Evolutionary conservation across 495 filamentous ascomycete genomes (phyloP), one percentile per base, ranked within the genome.

Genomic region (Hypoxylon cercidicola): DNA sequence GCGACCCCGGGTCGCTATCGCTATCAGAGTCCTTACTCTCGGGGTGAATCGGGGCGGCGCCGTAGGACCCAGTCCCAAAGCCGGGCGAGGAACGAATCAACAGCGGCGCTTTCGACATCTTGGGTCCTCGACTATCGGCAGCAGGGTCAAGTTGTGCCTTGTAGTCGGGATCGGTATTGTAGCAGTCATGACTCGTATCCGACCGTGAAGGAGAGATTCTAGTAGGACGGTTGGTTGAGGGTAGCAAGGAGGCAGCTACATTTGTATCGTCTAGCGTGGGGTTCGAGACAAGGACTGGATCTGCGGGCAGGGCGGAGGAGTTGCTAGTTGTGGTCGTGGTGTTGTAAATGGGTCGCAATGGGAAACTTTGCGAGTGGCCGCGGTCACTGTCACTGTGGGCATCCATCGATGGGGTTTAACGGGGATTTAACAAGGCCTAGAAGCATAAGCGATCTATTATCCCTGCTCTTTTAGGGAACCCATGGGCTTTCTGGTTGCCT

Each of bases 81-180:
- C 84, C 84, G 48, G 85, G 83, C 60, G 86, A 83, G 55, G 84
- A 82, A 62, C 85, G 86, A 57, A 89, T 75, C 46, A 86, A 73
- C 30, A 87, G 80, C 40, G 78, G 83, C 44, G 77, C 74, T 68
- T 79, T 80, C 60, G 82, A 86, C 86, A 88, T 70, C 49, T 49
- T 68, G 47, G 40, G 45, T 50, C 58, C 58, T 61, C 43, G 51
- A 54, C 52, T 55, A 35, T 65, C 62, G 62, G 52, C 60, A 54
- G 61, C 35, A 60, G 40, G 48, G 56, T 61, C 47, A 21, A 20
- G 35, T 47, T 61, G 67, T 44, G 70, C 55, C 51, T 73, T 49
- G 70, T 49, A 21, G 52, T 56, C 44, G 48, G 61, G 52, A 62
- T 51, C 49, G 56, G 41, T 57, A 21, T 57, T 53, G 34, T 60